Percentiles rank a stretch among this genome's conserved stretches.
Evolutionary conservation across 1,284 basidiomycete genomes (phyloP).

Genomic region (Sporisorium sorghi): DNA sequence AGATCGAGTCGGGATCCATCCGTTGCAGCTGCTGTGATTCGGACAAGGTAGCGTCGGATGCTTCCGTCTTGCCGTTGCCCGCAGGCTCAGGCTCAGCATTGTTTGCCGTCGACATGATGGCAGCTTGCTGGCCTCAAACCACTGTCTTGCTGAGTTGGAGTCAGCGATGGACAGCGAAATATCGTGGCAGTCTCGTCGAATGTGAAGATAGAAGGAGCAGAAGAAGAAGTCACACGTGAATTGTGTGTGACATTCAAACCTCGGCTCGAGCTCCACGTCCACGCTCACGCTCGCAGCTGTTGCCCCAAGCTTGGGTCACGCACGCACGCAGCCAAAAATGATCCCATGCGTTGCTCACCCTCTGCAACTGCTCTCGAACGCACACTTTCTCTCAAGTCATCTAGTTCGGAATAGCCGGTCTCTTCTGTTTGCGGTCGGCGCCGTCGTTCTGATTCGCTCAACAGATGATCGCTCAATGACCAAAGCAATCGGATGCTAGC

Average conservation of each 20-base stretch:
- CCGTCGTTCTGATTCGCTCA: not conserved
- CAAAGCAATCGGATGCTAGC: not conserved
- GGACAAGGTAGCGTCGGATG: conserved; percentile 11
- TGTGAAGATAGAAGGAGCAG: not conserved
- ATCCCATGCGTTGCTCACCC: not conserved
- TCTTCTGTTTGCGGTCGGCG: not conserved
- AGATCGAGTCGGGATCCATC: conserved; percentile 57
- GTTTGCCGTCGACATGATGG: conserved; percentile 26
- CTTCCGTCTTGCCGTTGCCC: conserved; percentile 6
- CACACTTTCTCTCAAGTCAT: not conserved
- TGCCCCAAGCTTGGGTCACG: not conserved
- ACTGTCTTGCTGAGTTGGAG: conserved; percentile 3
- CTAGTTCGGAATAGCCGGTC: not conserved
- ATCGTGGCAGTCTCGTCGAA: not conserved
- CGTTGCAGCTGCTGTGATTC: conserved; percentile 45
- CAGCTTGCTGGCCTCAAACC: conserved; percentile 4
- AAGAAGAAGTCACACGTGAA: not conserved
- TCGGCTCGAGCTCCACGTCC: conserved; percentile 3
- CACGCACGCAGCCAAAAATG: conserved; percentile 1
- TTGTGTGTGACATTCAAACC: not conserved
- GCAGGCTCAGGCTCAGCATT: conserved; percentile 19
- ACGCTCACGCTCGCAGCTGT: conserved; percentile 1
- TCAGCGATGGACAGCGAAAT: not conserved
- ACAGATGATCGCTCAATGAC: too few species aligned
- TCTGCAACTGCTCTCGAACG: not conserved